Conservation (phyloP, 1,284 basidiomycete species). For the Blastosporella zonata region DNA sequence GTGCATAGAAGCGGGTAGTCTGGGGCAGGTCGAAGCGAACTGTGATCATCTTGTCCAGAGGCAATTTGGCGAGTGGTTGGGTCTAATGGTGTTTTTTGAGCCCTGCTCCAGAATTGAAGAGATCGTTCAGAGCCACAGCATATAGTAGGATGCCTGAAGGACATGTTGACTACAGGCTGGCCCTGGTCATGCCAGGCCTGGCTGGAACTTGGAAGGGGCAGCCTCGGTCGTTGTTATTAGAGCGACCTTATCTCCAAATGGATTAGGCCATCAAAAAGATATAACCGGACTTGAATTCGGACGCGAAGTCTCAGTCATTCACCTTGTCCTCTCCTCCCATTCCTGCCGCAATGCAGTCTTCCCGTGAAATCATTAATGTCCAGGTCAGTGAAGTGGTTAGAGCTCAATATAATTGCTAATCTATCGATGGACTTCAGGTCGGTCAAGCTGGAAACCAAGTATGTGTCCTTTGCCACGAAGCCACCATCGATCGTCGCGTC, state of each 20-base stretch:
- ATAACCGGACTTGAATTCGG: slow-evolving; percentile 5
- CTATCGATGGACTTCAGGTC: slow-evolving; percentile 40
- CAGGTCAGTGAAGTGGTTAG: slow-evolving; percentile 39
- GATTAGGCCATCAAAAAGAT: slow-evolving; percentile 7
- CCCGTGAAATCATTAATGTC: slow-evolving; percentile 63
- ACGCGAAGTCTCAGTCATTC: slow-evolving; percentile 9
- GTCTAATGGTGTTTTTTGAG: background rate
- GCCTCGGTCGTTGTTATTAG: background rate
- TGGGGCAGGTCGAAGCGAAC: too few relatives aligned
- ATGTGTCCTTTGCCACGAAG: slow-evolving; percentile 14
- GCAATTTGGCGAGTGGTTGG: background rate
- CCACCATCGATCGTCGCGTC: slow-evolving; percentile 20
- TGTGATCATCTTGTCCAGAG: too few relatives aligned
- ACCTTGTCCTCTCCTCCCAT: slow-evolving; percentile 3
- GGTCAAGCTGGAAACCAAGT: slow-evolving; percentile 57
- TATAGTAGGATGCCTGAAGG: background rate
- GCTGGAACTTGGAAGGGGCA: background rate
- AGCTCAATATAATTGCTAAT: slow-evolving; percentile 3
- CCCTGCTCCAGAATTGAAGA: background rate
- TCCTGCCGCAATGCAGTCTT: slow-evolving; percentile 9
- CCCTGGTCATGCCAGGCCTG: background rate
- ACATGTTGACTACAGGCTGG: background rate
- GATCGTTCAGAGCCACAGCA: too few relatives aligned
- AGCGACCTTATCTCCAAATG: background rate
- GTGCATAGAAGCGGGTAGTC: too few relatives aligned